These are phyloP conservation scores for Microthlaspi erraticum DNA, from an alignment of 345 rosid species.

Conservation along the genomic window DNA sequence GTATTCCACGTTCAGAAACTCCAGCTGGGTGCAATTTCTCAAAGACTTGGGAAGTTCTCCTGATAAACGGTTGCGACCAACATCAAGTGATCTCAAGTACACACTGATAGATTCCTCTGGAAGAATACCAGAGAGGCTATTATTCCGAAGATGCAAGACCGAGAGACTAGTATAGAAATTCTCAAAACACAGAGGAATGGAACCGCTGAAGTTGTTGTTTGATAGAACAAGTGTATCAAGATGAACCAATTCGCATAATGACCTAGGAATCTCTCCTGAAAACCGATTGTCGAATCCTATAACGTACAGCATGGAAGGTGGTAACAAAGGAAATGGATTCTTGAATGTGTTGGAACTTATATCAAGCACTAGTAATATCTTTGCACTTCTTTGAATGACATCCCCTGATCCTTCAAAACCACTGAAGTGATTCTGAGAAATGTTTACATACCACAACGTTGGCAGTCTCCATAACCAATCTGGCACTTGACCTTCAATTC, in stretches of 20 bases:
- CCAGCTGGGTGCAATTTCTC: constrained; percentile 39
- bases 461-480: constrained; percentile 20
- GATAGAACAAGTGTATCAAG: no score
- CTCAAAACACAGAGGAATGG: constrained; percentile 34
- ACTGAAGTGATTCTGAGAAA: constrained; percentile 2
- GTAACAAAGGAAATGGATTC: neutral
- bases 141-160: constrained; percentile 24
- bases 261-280: constrained; percentile 22
- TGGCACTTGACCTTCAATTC: constrained; percentile 30
- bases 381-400: neutral
- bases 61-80: no score
- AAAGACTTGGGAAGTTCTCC: no score
- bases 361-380: neutral
- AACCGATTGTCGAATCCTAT: neutral
- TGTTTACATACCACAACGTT: neutral
- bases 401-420: constrained; percentile 17
- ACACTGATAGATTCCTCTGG: neutral
- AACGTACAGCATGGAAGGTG: neutral
- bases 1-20: constrained; percentile 51
- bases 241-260: neutral
- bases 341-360: constrained; percentile 24
- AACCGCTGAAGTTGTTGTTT: constrained; percentile 43
- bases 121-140: constrained; percentile 31
- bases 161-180: neutral
- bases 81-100: neutral